A percentile compares a stretch with the other conserved stretches of the same genome.
These are phyloP conservation scores for Vitis hybrid DNA, from an alignment of 177 flowering plant genomes.

Conservation along the genomic window DNA sequence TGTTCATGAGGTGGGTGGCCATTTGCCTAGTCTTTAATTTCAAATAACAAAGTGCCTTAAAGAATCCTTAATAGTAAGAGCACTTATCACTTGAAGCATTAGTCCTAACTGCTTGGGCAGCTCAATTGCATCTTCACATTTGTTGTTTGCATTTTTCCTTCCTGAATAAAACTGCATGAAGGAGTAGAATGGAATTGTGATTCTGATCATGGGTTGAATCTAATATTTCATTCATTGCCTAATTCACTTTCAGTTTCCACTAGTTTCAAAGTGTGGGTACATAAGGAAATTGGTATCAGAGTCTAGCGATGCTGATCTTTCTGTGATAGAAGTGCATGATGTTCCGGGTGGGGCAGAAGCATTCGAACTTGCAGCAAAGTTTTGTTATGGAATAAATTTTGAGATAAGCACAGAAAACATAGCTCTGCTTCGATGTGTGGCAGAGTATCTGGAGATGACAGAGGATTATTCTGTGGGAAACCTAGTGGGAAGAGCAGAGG, in stretches of 20 bases:
- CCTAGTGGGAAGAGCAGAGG: slow-evolving; percentile 66
- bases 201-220: neutral
- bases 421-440: slow-evolving; percentile 77
- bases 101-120: no score
- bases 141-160: no score
- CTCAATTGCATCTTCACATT: no score
- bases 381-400: slow-evolving; percentile 92
- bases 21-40: no score
- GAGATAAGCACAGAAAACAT: slow-evolving; percentile 80
- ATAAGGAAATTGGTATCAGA: slow-evolving; percentile 74
- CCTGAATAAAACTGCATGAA: no score
- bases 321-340: slow-evolving; percentile 57
- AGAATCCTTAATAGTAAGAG: no score
- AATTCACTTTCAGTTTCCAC: slow-evolving; percentile 66
- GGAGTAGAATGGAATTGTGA: no score
- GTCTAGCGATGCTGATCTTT: slow-evolving; percentile 54
- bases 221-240: neutral
- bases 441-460: slow-evolving; percentile 92
- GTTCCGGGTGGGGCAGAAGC: slow-evolving; percentile 86
- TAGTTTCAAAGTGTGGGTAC: slow-evolving; percentile 88
- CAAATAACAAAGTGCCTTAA: no score
- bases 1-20: no score
- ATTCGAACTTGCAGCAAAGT: slow-evolving; percentile 85
- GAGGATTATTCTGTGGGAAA: slow-evolving; percentile 82
- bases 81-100: no score